Percentiles rank a stretch among this genome's conserved stretches.
phyloP scores from a whole-genome alignment of 1,139 yeast species.

The Suhomyces wounanorum region DNA sequence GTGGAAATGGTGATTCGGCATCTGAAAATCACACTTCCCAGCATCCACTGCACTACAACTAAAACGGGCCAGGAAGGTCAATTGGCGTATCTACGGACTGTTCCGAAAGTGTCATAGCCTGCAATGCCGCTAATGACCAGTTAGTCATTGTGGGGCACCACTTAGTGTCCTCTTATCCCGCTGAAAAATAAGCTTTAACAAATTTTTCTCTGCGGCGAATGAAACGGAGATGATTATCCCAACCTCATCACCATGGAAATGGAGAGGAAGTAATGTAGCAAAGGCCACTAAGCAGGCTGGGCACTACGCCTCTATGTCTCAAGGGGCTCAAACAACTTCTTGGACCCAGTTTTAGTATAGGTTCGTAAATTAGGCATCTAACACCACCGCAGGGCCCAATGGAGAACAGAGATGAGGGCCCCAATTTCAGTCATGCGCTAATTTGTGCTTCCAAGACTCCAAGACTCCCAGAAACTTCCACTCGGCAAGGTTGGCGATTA shows the following conservation, averaged over 20 bases:
- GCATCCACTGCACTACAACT: too few species aligned
- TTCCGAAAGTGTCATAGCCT: background rate
- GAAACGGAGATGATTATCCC: background rate
- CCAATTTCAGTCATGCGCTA: background rate
- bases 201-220: background rate
- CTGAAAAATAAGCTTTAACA: background rate
- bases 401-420: background rate
- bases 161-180: background rate
- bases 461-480: background rate
- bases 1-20: too few species aligned
- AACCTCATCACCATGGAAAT: background rate
- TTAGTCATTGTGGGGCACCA: background rate
- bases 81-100: too few species aligned
- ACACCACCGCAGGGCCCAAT: too few species aligned
- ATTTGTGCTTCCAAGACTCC: background rate
- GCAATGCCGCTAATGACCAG: background rate
- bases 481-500: background rate
- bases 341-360: background rate
- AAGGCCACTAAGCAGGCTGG: background rate
- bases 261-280: too few species aligned
- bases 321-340: background rate
- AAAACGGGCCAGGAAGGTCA: too few species aligned
- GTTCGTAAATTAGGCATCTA: background rate
- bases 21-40: too few species aligned
- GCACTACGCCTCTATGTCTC: too few species aligned